Percentiles rank a stretch among this genome's conserved stretches.
Conservation (phyloP, 2,329 filamentous ascomycete species). For the Sporothrix brunneoviolacea region DNA sequence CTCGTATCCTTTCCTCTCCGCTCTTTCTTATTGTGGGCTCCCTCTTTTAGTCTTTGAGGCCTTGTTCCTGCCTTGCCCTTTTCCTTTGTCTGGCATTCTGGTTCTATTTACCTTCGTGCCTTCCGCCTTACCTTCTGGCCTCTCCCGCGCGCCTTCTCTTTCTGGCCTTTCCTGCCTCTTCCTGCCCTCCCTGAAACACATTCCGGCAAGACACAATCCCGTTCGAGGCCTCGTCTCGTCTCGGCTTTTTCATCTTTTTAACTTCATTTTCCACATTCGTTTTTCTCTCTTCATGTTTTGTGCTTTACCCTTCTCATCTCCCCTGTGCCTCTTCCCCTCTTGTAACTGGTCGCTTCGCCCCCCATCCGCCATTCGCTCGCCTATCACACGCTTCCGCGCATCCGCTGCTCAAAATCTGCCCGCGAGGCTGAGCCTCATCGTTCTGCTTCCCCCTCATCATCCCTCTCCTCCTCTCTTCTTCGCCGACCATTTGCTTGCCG, state of each 20-base stretch:
- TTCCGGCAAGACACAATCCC: not conserved
- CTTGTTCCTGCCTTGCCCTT: not conserved
- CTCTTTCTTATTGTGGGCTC: not conserved
- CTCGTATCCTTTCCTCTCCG: not conserved
- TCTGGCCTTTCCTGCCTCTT: too few relatives aligned
- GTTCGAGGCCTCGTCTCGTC: too few relatives aligned
- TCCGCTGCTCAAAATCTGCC: not conserved
- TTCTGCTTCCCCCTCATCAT: not conserved
- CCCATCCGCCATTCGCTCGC: not conserved
- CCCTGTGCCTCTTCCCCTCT: not conserved
- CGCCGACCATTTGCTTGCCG: not conserved
- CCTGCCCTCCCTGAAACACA: constrained; percentile 2
- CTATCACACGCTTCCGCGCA: not conserved
- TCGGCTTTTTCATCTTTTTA: not conserved
- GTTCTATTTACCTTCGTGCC: too few relatives aligned
- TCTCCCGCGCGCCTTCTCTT: too few relatives aligned
- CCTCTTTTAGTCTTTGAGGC: not conserved
- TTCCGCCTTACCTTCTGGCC: too few relatives aligned
- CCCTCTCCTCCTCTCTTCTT: not conserved
- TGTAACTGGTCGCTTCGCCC: too few relatives aligned
- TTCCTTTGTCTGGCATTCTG: not conserved
- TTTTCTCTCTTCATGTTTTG: too few relatives aligned
- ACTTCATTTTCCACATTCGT: too few relatives aligned
- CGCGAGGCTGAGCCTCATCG: constrained; percentile 3
- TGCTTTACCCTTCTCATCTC: not conserved